Percentiles rank a stretch among this genome's conserved stretches.
These are phyloP conservation scores for Aspergillus candidus DNA, from an alignment of 2,329 filamentous ascomycete genomes.

Conservation along the genomic window DNA sequence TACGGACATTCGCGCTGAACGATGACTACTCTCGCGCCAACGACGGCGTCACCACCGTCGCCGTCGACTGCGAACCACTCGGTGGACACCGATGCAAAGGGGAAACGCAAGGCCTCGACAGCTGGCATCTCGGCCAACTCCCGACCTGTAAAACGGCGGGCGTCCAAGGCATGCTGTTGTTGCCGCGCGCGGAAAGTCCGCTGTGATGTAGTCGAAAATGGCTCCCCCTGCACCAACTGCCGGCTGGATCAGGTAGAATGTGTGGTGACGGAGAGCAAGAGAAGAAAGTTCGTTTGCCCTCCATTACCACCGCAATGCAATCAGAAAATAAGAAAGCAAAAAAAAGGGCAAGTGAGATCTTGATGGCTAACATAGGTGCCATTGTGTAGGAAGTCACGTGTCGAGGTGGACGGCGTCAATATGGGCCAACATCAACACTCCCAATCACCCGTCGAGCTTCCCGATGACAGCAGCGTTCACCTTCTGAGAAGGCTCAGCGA, in stretches of 20 bases:
- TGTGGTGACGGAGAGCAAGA: slow-evolving; percentile 70
- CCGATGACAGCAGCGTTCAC: slow-evolving; percentile 26
- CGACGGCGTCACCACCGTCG: slow-evolving; percentile 12
- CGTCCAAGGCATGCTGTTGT: slow-evolving; percentile 84
- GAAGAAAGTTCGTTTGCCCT: slow-evolving; percentile 50
- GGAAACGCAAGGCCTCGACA: slow-evolving; percentile 53
- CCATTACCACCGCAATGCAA: background rate
- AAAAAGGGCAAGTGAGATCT: background rate
- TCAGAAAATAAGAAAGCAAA: too few species aligned
- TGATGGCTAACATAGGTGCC: slow-evolving; percentile 9
- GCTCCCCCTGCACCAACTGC: slow-evolving; percentile 82
- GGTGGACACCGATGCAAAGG: slow-evolving; percentile 29
- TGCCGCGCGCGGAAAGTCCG: slow-evolving; percentile 86
- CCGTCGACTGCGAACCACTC: slow-evolving; percentile 10
- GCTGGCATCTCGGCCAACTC: slow-evolving; percentile 50
- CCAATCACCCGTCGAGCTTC: slow-evolving; percentile 30
- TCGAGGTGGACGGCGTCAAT: slow-evolving; percentile 33
- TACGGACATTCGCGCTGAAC: slow-evolving; percentile 8
- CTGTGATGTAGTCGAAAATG: slow-evolving; percentile 85
- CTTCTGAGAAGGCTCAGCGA: slow-evolving; percentile 24
- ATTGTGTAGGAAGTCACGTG: slow-evolving; percentile 33
- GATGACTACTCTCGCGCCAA: slow-evolving; percentile 18
- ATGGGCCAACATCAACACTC: slow-evolving; percentile 13
- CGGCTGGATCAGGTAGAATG: slow-evolving; percentile 50
- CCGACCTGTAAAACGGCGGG: slow-evolving; percentile 69